Evolutionary conservation across 345 rosid species (phyloP).

Genomic region (Noccaea caerulescens): DNA sequence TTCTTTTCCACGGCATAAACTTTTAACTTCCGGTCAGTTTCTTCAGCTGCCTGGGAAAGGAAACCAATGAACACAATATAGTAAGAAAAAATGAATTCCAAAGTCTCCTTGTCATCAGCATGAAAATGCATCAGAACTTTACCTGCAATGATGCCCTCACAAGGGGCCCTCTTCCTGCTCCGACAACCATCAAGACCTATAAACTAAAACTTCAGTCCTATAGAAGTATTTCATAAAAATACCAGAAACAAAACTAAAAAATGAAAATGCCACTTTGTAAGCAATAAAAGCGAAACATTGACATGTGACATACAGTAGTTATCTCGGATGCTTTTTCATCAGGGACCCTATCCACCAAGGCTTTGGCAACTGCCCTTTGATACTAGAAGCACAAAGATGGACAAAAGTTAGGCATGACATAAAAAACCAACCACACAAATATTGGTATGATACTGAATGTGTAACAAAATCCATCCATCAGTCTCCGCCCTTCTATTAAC

Average conservation of each 20-base stretch:
- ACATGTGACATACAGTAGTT: slow-evolving; percentile 64
- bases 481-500: neutral
- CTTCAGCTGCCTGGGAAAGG: slow-evolving; percentile 84
- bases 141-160: slow-evolving; percentile 99
- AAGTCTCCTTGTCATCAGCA: slow-evolving; percentile 25
- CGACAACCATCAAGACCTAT: slow-evolving; percentile 96
- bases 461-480: slow-evolving; percentile 17
- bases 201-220: slow-evolving; percentile 23
- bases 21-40: slow-evolving; percentile 81
- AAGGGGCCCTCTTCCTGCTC: slow-evolving; percentile 99
- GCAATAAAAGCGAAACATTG: slow-evolving; percentile 28
- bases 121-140: slow-evolving; percentile 27
- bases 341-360: slow-evolving; percentile 84
- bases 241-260: slow-evolving; percentile 8
- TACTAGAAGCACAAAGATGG: slow-evolving; percentile 62
- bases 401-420: slow-evolving; percentile 3
- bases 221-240: neutral
- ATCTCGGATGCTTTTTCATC: slow-evolving; percentile 57
- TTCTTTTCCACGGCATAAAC: slow-evolving; percentile 97
- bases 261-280: slow-evolving; percentile 28
- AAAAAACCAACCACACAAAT: neutral
- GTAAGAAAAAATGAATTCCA: slow-evolving; percentile 25
- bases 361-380: slow-evolving; percentile 84
- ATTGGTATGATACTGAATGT: neutral
- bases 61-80: slow-evolving; percentile 33